phyloP scores from a whole-genome alignment of 257 asterid species.

The Solanum pinnatisectum region DNA sequence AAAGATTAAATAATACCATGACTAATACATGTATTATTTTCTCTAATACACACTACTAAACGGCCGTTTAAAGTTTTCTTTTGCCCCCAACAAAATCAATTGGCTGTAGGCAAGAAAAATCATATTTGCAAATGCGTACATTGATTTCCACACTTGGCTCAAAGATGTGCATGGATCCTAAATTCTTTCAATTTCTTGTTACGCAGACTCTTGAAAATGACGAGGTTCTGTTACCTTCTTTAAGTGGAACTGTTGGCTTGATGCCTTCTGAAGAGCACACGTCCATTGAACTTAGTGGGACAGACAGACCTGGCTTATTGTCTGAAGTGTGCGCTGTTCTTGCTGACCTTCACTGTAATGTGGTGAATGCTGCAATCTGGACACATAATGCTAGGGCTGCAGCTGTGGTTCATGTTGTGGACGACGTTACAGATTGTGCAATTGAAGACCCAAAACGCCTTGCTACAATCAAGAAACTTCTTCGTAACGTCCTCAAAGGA shows the following conservation, averaged over 20 bases:
- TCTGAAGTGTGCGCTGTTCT: conserved; percentile 79
- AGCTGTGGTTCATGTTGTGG: conserved; percentile 63
- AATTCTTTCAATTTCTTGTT: background rate
- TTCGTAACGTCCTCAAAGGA: conserved; percentile 54
- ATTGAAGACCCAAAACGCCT: conserved; percentile 55
- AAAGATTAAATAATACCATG: background rate
- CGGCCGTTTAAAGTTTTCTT: background rate
- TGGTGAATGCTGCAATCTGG: conserved; percentile 75
- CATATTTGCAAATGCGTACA: background rate
- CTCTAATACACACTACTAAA: background rate
- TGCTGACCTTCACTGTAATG: conserved; percentile 57
- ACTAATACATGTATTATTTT: background rate
- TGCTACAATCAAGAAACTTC: conserved; percentile 36
- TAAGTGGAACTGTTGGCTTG: conserved; percentile 51
- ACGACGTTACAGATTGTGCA: conserved; percentile 39
- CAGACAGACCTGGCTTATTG: conserved; percentile 71
- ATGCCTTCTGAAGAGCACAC: conserved; percentile 63
- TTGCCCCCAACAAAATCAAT: background rate
- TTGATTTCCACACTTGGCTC: background rate
- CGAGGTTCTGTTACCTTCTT: conserved; percentile 35
- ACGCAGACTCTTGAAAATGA: conserved; percentile 58
- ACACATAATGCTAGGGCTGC: conserved; percentile 79
- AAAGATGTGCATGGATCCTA: background rate
- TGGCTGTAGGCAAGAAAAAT: background rate
- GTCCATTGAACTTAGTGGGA: conserved; percentile 63